Evolutionary conservation across 257 asterid genomes (phyloP), one percentile per base, ranked within the genome.

Genomic region (Penstemon eatonii): DNA sequence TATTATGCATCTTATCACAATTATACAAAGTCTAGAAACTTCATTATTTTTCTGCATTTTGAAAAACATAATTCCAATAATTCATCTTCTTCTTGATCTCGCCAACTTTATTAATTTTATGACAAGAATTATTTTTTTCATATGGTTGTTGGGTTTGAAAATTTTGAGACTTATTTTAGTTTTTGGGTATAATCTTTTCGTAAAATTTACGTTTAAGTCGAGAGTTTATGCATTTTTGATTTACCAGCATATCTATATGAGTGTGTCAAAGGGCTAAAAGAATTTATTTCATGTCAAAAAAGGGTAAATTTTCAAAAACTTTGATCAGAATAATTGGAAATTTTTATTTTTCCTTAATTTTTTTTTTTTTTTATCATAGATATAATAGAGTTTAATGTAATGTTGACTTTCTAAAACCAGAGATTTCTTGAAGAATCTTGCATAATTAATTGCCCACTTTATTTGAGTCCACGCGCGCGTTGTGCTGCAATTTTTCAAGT

Each of bases 181-280:
- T 60, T 12, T 15, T 60, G 51, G 36, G 61, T 60, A 51, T 67
- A 56, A 37, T 67, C 37, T 19, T 46, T 5, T 69, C 40, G 7
- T 36, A 12, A 46, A 33, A 3, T 11, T 38, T 25, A 42, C 39
- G 9, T 11, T n/a, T 60, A 45, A 54, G 60, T 46, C 68, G 45
- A 45, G 25, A 62, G 43, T 44, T 62, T 67, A 12, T 45, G 55
- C 47, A 55, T 69, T 55, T 15, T 19, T 39, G 40, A 18, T 55
- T 8, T 55, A 8, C 60, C 60, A 25, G 9, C 25, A 6, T 53
- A 7, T n/a, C 4, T 6, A 7, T 9, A 3, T 49, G 7, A 9
- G 15, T 15, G 54, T 49, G 54, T 49, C 33, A 25, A 4, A 9
- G 54, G 11, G n/a, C 18, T 4, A 10, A 3, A 3, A 49, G 0